phyloP scores from a whole-genome alignment of 2,329 filamentous ascomycete species.

The Shiraia bambusicola region DNA sequence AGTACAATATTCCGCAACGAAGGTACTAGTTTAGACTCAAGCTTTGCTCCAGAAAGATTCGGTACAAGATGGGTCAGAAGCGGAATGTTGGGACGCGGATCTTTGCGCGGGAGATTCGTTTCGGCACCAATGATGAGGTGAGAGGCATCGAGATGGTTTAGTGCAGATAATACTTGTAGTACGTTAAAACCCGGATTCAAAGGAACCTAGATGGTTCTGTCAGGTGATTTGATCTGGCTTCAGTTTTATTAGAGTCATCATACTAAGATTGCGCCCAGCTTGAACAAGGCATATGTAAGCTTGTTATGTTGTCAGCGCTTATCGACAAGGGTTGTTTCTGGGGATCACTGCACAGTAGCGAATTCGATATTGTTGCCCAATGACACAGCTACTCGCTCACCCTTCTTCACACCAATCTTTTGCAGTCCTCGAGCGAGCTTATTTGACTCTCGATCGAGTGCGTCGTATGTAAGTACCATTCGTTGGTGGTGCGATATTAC shows the following conservation, averaged over 20 bases:
- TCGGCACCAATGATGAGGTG: conserved; percentile 84
- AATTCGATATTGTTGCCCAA: conserved; percentile 85
- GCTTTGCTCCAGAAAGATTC: conserved; percentile 46
- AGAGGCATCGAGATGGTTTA: conserved; percentile 71
- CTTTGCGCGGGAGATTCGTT: conserved; percentile 73
- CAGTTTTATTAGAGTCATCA: conserved; percentile 22
- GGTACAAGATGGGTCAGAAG: conserved; percentile 58
- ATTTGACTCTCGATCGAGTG: conserved; percentile 75
- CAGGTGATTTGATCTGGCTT: not conserved
- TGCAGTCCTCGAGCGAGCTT: conserved; percentile 69
- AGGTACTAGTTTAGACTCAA: conserved; percentile 63
- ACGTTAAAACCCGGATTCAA: conserved; percentile 88
- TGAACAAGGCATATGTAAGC: conserved; percentile 83
- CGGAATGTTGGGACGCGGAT: conserved; percentile 60
- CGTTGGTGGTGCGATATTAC: conserved; percentile 65
- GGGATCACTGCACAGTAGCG: conserved; percentile 60
- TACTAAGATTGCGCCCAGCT: conserved; percentile 86
- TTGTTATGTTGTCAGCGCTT: conserved; percentile 27
- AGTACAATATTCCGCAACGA: conserved; percentile 71
- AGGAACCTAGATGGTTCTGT: conserved; percentile 61
- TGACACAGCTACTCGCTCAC: conserved; percentile 81
- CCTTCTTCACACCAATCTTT: conserved; percentile 72
- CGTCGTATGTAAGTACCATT: conserved; percentile 68
- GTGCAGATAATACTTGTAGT: conserved; percentile 72
- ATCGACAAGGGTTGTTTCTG: not conserved